Conservation (phyloP, 129 eudicot genomes). For the Kitagawia praeruptora region DNA sequence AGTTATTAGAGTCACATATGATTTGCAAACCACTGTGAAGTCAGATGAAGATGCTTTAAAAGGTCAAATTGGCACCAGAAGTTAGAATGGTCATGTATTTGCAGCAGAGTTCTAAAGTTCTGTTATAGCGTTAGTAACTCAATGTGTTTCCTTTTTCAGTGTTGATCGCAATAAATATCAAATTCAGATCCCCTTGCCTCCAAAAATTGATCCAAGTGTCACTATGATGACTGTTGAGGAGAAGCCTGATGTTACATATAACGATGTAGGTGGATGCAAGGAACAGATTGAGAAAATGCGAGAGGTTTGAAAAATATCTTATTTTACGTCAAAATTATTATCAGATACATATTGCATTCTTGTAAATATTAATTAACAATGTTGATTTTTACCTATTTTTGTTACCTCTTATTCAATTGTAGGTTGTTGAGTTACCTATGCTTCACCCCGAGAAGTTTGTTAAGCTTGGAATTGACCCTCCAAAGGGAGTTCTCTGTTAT, state of each 20-base stretch:
- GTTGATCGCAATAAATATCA: constrained; percentile 92
- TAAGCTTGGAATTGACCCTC: constrained; percentile 98
- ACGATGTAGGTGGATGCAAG: constrained; percentile 98
- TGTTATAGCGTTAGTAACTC: not conserved
- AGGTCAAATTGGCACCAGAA: not conserved
- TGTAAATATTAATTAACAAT: not conserved
- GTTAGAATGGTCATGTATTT: not conserved
- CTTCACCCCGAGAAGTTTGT: constrained; percentile 99
- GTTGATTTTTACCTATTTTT: not conserved
- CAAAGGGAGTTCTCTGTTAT: constrained; percentile 97
- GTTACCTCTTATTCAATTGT: not conserved
- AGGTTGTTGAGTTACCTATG: constrained; percentile 99
- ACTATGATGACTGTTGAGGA: constrained; percentile 99
- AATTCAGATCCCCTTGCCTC: constrained; percentile 95
- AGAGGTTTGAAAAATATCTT: constrained; percentile 44
- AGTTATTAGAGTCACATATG: not conserved
- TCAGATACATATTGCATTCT: not conserved
- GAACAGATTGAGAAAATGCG: constrained; percentile 98
- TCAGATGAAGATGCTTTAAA: not conserved
- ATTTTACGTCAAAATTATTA: not conserved
- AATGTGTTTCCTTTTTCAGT: constrained; percentile 28
- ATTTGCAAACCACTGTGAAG: not conserved
- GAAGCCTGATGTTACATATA: constrained; percentile 96
- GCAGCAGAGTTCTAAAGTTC: not conserved
- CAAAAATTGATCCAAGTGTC: constrained; percentile 96